Conservation (phyloP, 2,329 filamentous ascomycete species). For the Massarina eburnea region DNA sequence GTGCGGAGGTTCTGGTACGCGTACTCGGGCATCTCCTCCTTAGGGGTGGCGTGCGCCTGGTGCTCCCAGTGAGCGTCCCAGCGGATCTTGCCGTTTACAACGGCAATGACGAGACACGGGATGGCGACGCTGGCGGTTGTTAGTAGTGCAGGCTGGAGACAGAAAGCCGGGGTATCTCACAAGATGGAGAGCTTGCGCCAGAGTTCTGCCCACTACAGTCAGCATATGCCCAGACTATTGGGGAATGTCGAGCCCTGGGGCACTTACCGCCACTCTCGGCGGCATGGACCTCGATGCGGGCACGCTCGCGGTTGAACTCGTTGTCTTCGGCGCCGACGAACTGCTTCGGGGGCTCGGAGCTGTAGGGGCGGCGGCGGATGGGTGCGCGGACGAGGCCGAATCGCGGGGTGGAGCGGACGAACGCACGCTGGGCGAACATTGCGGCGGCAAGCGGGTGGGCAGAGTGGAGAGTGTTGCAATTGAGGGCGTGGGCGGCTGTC, state of each 20-base stretch:
- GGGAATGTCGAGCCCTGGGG: background rate
- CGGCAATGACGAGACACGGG: conserved; percentile 70
- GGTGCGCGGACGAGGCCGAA: conserved; percentile 58
- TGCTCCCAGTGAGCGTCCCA: conserved; percentile 99
- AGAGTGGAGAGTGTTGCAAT: conserved; percentile 33
- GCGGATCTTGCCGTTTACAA: conserved; percentile 82
- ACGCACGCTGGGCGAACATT: conserved; percentile 39
- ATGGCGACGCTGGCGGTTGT: conserved; percentile 66
- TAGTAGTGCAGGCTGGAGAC: conserved; percentile 14
- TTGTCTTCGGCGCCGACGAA: conserved; percentile 73
- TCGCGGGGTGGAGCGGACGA: conserved; percentile 54
- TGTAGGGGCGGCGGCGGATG: conserved; percentile 68
- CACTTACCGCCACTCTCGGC: conserved; percentile 75
- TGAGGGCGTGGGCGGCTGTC: conserved; percentile 15
- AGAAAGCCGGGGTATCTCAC: conserved; percentile 59
- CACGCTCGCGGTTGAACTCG: conserved; percentile 89
- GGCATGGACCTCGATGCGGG: conserved; percentile 89
- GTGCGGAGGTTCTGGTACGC: conserved; percentile 96
- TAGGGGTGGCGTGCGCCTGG: conserved; percentile 78
- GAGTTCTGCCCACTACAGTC: conserved; percentile 62
- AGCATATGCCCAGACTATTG: background rate
- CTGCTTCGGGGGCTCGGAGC: conserved; percentile 60
- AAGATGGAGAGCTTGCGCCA: conserved; percentile 97
- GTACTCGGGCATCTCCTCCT: conserved; percentile 92
- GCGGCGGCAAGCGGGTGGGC: conserved; percentile 15